Base-by-base conservation (phyloP, 2,329 filamentous ascomycete genomes). In the Neophaeococcomyces mojaviensis region DNA sequence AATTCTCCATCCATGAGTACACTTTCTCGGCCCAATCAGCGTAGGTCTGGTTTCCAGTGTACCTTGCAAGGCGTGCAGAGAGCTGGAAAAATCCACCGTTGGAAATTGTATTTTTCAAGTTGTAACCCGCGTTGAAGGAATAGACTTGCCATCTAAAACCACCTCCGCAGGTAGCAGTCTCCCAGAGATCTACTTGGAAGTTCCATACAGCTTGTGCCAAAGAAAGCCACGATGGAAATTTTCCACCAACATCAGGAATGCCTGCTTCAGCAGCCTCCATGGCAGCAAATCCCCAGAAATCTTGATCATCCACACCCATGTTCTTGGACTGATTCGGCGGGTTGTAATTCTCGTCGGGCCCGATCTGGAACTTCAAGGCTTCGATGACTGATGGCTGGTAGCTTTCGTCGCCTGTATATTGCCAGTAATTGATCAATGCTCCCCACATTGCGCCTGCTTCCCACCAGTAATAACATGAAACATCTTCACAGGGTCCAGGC, bases 71-170 rank as follows among this genome's bases (percentile, higher is more conserved):
- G 13, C 66, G 60, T 7, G 71, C 63, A 7, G 68, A 68, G 12
- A 76, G 58, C 47, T 74, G 67, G 59, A 76, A 74, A 53, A 74
- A 70, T 37, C 69, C 67, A 16, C 70, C 72, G 48, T 76, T 75
- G 6, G 72, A 72, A 45, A 76, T 74, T 32, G 68, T 66, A 57
- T 73, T 74, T 58, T 73, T 72, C 57, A 74, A 70, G 40, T 68
- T 61, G 53, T 68, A 76, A 7, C 72, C 72, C 35, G 62, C 65
- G 54, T 73, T 74, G 61, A 72, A 73, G 5, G 66, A 62, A 57
- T 68, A 88, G 47, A 92, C 84, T 66, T 92, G 86, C 87, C 87
- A 94, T 50, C 82, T 76, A 52, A 94, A 67, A 7, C 87, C 87
- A 39, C 87, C 87, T 36, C 67, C 69, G 64, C 87, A 92, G 2